phyloP scores from a whole-genome alignment of 768 basidiomycete species.

The Suillus brevipes region DNA sequence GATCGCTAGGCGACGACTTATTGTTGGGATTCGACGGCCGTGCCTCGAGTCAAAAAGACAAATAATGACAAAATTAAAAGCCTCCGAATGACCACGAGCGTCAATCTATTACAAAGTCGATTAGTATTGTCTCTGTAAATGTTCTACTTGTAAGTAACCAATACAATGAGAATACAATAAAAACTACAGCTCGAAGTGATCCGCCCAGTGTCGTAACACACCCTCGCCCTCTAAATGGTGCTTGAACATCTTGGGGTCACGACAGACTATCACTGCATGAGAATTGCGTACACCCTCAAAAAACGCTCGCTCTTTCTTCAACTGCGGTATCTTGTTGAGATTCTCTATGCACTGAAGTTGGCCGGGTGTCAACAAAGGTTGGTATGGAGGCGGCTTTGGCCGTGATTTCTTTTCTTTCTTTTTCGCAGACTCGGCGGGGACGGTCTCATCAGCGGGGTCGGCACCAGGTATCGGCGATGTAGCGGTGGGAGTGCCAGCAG shows the following conservation, averaged over 20 bases:
- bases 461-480: slow-evolving; percentile 11
- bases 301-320: slow-evolving; percentile 72
- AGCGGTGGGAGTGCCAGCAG: slow-evolving; percentile 27
- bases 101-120: not conserved
- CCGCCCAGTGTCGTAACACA: slow-evolving; percentile 72
- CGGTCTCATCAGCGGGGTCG: not conserved
- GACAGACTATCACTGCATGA: slow-evolving; percentile 70
- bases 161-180: slow-evolving; percentile 1
- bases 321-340: slow-evolving; percentile 65
- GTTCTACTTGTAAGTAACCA: slow-evolving; percentile 1
- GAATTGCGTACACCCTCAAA: slow-evolving; percentile 60
- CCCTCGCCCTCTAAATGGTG: slow-evolving; percentile 61
- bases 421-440: not conserved
- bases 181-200: slow-evolving; percentile 49
- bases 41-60: not conserved
- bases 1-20: not conserved
- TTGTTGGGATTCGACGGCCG: not conserved
- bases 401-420: slow-evolving; percentile 10
- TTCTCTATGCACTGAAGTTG: slow-evolving; percentile 58
- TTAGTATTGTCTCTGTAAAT: not conserved
- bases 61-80: not conserved
- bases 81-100: not conserved
- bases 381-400: slow-evolving; percentile 23
- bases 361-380: slow-evolving; percentile 51
- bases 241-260: slow-evolving; percentile 63